phyloP scores from a whole-genome alignment of 371 early-diverging fungal genomes.

The Choanephora cucurbitarum region DNA sequence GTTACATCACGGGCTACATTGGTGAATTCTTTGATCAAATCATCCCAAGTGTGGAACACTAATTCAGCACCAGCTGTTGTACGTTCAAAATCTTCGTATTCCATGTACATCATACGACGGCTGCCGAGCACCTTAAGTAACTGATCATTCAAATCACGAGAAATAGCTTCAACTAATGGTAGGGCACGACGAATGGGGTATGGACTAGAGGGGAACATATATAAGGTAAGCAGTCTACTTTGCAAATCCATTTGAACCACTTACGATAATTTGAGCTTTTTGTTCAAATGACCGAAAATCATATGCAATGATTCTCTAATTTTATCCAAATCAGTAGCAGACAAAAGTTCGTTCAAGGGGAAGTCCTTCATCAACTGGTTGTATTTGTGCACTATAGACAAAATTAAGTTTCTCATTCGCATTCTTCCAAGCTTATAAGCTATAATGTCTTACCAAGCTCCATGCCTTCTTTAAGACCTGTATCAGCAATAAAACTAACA shows the following conservation, averaged over 20 bases:
- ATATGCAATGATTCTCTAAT: constrained; percentile 76
- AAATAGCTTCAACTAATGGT: constrained; percentile 93
- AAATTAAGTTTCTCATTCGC: neutral
- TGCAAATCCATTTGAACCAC: constrained; percentile 12
- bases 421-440: no score
- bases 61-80: constrained; percentile 83
- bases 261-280: constrained; percentile 91
- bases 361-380: constrained; percentile 98
- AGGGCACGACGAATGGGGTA: constrained; percentile 95
- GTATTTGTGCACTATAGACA: constrained; percentile 81
- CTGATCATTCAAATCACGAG: constrained; percentile 92
- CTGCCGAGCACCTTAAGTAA: constrained; percentile 85
- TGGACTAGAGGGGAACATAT: constrained; percentile 48
- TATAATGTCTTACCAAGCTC: constrained; percentile 62
- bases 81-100: constrained; percentile 84
- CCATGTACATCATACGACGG: constrained; percentile 92
- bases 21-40: constrained; percentile 92
- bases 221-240: neutral
- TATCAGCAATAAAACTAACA: constrained; percentile 97
- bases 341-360: constrained; percentile 93
- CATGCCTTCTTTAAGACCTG: constrained; percentile 93
- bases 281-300: constrained; percentile 95
- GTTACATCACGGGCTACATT: constrained; percentile 95
- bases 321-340: constrained; percentile 90
- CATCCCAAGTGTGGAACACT: constrained; percentile 95